Evolutionary conservation across 2,329 filamentous ascomycete genomes (phyloP).

Genomic region (Neophaeococcomyces mojaviensis): DNA sequence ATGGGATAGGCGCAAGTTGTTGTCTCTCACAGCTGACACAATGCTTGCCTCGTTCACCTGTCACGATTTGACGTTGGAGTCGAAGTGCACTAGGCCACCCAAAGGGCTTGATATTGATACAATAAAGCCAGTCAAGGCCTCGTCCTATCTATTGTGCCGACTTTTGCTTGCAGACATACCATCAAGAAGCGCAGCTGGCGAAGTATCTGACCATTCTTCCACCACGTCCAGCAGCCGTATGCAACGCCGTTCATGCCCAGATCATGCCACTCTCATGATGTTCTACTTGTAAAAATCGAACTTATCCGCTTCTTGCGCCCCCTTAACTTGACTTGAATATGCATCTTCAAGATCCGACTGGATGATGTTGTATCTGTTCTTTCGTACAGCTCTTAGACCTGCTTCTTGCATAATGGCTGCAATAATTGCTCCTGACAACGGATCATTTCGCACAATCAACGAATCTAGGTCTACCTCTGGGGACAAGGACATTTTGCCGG

Average conservation of each 20-base stretch:
- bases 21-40: no score
- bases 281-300: conserved; percentile 67
- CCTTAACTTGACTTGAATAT: conserved; percentile 95
- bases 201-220: no score
- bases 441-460: conserved; percentile 93
- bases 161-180: no score
- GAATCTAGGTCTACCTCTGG: conserved; percentile 95
- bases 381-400: conserved; percentile 83
- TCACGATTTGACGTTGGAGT: no score
- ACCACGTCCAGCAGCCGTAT: no score
- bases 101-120: no score
- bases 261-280: not conserved
- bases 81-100: no score
- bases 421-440: conserved; percentile 88
- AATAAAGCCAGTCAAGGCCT: no score
- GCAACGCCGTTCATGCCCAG: not conserved
- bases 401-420: conserved; percentile 99
- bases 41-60: no score
- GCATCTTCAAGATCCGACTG: conserved; percentile 94
- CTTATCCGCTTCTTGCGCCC: conserved; percentile 59
- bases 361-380: conserved; percentile 99
- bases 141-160: no score
- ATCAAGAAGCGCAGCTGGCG: no score
- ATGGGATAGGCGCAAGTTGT: no score
- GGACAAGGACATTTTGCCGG: conserved; percentile 90